These are phyloP conservation scores for Lodderomyces parapsilosis DNA, from an alignment of 1,139 yeast genomes.

Conservation along the genomic window DNA sequence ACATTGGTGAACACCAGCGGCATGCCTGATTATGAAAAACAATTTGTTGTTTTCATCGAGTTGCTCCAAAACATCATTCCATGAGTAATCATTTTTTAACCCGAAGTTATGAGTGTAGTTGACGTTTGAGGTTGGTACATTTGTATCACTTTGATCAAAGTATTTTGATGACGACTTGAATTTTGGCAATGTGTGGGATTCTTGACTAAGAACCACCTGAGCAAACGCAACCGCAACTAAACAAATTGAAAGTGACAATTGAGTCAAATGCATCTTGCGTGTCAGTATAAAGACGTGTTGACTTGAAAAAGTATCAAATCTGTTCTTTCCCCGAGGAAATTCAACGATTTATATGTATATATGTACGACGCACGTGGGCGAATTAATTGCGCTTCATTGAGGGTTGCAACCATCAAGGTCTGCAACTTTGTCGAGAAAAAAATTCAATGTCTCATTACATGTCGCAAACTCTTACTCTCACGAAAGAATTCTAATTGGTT, in stretches of 20 bases:
- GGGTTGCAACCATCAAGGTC: too few species aligned
- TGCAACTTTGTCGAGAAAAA: too few species aligned
- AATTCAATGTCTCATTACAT: too few species aligned
- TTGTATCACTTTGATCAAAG: slow-evolving; percentile 22
- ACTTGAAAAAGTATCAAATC: neutral
- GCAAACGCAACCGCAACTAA: slow-evolving; percentile 4
- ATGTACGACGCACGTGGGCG: neutral
- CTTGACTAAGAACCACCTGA: slow-evolving; percentile 7
- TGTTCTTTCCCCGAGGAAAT: too few species aligned
- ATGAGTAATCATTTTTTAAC: slow-evolving; percentile 17
- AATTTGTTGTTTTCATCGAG: slow-evolving; percentile 22
- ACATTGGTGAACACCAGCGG: slow-evolving; percentile 35
- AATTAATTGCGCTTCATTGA: neutral
- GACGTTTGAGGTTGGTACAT: slow-evolving; percentile 12
- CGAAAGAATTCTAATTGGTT: too few species aligned
- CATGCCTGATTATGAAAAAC: slow-evolving; percentile 39
- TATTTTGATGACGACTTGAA: slow-evolving; percentile 14
- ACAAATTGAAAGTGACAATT: neutral
- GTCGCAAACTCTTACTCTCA: too few species aligned
- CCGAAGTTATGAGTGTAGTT: slow-evolving; percentile 21
- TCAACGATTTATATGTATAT: too few species aligned
- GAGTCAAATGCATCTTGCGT: neutral
- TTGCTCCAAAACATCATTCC: slow-evolving; percentile 16
- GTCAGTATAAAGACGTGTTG: too few species aligned
- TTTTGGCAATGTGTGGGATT: slow-evolving; percentile 10